phyloP scores from a whole-genome alignment of 2,329 filamentous ascomycete species.

The Didymella pinodella region DNA sequence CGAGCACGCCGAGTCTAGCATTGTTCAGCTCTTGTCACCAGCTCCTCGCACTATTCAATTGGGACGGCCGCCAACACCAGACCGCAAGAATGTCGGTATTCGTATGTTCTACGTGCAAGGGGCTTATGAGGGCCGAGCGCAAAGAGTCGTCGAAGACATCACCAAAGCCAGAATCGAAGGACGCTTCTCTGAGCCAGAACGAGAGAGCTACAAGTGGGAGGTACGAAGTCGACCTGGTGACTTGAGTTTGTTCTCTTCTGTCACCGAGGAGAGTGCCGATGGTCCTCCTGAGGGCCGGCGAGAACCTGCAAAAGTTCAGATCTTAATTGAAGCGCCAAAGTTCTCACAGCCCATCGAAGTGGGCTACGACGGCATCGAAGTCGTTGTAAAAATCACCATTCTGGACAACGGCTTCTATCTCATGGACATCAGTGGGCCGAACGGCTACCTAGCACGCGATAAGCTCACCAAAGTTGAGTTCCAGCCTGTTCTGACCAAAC shows the following conservation, averaged over 20 bases:
- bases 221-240: constrained; percentile 71
- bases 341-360: constrained; percentile 63
- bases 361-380: constrained; percentile 68
- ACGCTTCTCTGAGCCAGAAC: constrained; percentile 81
- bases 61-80: constrained; percentile 44
- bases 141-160: constrained; percentile 82
- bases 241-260: constrained; percentile 66
- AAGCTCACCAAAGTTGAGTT: constrained; percentile 77
- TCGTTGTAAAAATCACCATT: constrained; percentile 70
- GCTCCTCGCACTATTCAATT: constrained; percentile 35
- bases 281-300: constrained; percentile 69
- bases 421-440: constrained; percentile 68
- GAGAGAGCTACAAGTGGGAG: constrained; percentile 82
- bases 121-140: constrained; percentile 77
- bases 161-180: constrained; percentile 86
- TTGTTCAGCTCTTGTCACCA: constrained; percentile 73
- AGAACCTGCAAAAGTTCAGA: constrained; percentile 72
- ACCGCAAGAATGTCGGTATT: constrained; percentile 41
- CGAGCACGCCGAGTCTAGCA: constrained; percentile 66
- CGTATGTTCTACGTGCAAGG: constrained; percentile 73
- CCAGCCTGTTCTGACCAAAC: constrained; percentile 74
- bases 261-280: constrained; percentile 74
- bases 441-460: constrained; percentile 76
- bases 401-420: constrained; percentile 63
- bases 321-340: constrained; percentile 75